Conservation (phyloP, 2,329 filamentous ascomycete genomes). For the Bipolaris sorokiniana region DNA sequence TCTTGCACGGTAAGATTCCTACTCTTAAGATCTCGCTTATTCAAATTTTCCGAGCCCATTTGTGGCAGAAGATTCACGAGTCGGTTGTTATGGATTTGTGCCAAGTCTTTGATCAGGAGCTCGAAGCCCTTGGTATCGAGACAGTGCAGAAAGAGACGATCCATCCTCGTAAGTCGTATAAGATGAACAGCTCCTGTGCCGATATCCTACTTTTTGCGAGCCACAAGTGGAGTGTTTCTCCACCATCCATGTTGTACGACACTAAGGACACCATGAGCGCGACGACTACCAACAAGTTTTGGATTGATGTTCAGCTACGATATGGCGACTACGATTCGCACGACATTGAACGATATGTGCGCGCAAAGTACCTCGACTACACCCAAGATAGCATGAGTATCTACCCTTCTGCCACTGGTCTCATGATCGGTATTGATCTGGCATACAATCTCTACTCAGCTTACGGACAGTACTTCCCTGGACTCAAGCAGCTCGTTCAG, state of each 20-base stretch:
- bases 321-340: conserved; percentile 99
- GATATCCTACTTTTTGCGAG: conserved; percentile 96
- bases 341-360: conserved; percentile 96
- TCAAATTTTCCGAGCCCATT: conserved; percentile 98
- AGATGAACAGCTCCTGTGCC: conserved; percentile 99
- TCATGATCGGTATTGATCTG: conserved; percentile 97
- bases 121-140: conserved; percentile 94
- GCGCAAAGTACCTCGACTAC: conserved; percentile 98
- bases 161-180: conserved; percentile 98
- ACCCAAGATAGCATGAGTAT: conserved; percentile 99
- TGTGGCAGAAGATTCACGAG: conserved; percentile 99
- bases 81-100: conserved; percentile 98
- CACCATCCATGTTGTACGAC: conserved; percentile 90
- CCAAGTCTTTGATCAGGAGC: conserved; percentile 96
- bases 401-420: conserved; percentile 92
- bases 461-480: conserved; percentile 98
- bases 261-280: conserved; percentile 95
- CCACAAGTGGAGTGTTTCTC: conserved; percentile 98
- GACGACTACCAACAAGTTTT: conserved; percentile 98
- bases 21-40: conserved; percentile 98
- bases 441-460: conserved; percentile 98
- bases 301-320: conserved; percentile 94
- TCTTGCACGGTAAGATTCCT: conserved; percentile 98
- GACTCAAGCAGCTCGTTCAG: conserved; percentile 91
- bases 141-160: conserved; percentile 99